A percentile compares a stretch with the other conserved stretches of the same genome.
phyloP scores from a whole-genome alignment of 2,329 filamentous ascomycete species.

The Cyclaneusma minus region DNA sequence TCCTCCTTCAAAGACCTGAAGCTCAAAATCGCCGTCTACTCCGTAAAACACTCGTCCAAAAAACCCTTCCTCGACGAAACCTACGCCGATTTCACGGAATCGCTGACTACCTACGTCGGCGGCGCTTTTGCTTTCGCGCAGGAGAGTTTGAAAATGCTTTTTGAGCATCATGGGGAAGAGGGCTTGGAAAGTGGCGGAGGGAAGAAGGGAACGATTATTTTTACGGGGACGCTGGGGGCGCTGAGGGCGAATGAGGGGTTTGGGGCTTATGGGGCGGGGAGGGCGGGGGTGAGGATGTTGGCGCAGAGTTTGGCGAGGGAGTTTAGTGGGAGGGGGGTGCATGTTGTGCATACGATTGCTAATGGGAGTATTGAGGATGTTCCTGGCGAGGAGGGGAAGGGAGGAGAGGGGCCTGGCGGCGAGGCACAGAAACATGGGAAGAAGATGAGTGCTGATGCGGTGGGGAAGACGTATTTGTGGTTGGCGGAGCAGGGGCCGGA shows the following conservation, averaged over 20 bases:
- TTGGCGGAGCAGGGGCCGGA: constrained; percentile 26
- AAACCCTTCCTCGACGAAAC: constrained; percentile 40
- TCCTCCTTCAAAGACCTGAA: constrained; percentile 31
- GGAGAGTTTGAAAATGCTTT: constrained; percentile 32
- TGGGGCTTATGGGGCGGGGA: constrained; percentile 36
- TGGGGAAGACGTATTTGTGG: constrained; percentile 39
- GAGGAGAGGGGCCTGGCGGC: constrained; percentile 31
- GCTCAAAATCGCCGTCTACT: constrained; percentile 35
- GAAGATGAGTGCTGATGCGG: constrained; percentile 40
- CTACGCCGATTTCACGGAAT: constrained; percentile 29
- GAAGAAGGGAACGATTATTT: constrained; percentile 42
- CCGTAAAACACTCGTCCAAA: constrained; percentile 36
- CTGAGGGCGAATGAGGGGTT: constrained; percentile 36
- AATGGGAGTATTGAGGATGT: constrained; percentile 38
- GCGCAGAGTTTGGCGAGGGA: constrained; percentile 39
- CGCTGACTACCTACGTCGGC: constrained; percentile 34
- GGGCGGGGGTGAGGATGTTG: constrained; percentile 35
- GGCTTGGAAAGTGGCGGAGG: constrained; percentile 25
- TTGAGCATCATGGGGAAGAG: constrained; percentile 31
- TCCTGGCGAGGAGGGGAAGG: constrained; percentile 26
- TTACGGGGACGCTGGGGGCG: constrained; percentile 38
- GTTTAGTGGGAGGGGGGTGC: constrained; percentile 37
- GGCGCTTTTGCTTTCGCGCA: constrained; percentile 40
- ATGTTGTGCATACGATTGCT: constrained; percentile 42
- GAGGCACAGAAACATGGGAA: constrained; percentile 29